Evolutionary conservation across 148 eudicot genomes (phyloP).

Genomic region (Cornus florida): DNA sequence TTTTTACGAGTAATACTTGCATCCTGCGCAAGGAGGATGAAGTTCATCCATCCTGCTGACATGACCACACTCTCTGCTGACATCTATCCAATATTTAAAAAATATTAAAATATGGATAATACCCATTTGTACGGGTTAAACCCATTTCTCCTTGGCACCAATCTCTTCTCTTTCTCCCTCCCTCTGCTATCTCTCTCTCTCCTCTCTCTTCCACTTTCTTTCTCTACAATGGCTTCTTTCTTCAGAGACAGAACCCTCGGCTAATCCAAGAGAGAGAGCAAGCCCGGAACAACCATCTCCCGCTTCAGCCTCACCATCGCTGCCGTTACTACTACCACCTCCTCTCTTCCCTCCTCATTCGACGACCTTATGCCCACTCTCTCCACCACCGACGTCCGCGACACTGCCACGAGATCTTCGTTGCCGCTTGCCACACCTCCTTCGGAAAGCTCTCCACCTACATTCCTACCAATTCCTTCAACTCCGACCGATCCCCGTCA

Average conservation of each 20-base stretch:
- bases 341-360: conserved; percentile 72
- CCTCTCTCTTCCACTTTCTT: conserved; percentile 3
- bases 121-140: no score
- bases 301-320: conserved; percentile 17
- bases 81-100: no score
- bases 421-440: conserved; percentile 79
- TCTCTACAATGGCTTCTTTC: conserved; percentile 66
- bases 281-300: conserved; percentile 27
- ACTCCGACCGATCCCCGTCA: conserved; percentile 17
- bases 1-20: no score
- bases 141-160: no score
- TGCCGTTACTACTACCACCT: conserved; percentile 11
- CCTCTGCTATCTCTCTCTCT: neutral
- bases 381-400: conserved; percentile 72
- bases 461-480: conserved; percentile 23
- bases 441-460: conserved; percentile 62
- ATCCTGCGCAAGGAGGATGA: no score
- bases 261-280: conserved; percentile 50
- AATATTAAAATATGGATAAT: no score
- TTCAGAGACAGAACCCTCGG: conserved; percentile 64
- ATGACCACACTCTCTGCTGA: no score
- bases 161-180: no score
- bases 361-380: conserved; percentile 61
- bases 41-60: no score
- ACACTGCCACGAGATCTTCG: conserved; percentile 85